Evolutionary conservation across 805 yeast genomes (phyloP).

Genomic region (Candida argentea): DNA sequence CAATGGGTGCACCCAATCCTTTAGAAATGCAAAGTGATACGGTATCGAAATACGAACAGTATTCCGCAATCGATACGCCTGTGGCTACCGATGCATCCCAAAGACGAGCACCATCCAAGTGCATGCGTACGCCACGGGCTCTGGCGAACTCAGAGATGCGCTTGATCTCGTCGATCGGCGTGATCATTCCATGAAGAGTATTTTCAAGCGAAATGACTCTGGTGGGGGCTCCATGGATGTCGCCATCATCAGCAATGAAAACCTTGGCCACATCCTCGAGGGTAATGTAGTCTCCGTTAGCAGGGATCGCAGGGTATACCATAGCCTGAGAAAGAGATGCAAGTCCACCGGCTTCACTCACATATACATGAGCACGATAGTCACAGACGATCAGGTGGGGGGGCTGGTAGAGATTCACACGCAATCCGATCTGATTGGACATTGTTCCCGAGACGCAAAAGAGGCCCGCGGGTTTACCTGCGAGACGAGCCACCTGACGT

Average conservation of each 20-base stretch:
- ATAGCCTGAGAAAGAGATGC: conserved; percentile 86
- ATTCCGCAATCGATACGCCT: conserved; percentile 57
- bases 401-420: conserved; percentile 70
- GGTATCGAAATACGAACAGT: conserved; percentile 74
- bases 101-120: conserved; percentile 91
- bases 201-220: conserved; percentile 77
- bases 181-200: conserved; percentile 74
- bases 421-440: conserved; percentile 77
- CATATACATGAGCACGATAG: conserved; percentile 71
- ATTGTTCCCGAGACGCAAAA: conserved; percentile 86
- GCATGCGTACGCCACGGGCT: conserved; percentile 49
- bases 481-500: conserved; percentile 47
- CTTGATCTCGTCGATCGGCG: conserved; percentile 69
- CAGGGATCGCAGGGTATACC: conserved; percentile 76
- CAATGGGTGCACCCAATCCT: conserved; percentile 89
- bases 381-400: conserved; percentile 85
- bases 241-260: conserved; percentile 63
- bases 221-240: conserved; percentile 85
- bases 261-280: conserved; percentile 64
- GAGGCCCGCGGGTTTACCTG: conserved; percentile 75
- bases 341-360: conserved; percentile 85
- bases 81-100: conserved; percentile 83
- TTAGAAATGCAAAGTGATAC: conserved; percentile 84
- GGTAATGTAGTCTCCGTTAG: conserved; percentile 68
- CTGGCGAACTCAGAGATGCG: conserved; percentile 65